Evolutionary conservation across 495 filamentous ascomycete species (phyloP), one percentile per base, ranked within the genome.

Genomic region (Friedmanniomyces endolithicus): DNA sequence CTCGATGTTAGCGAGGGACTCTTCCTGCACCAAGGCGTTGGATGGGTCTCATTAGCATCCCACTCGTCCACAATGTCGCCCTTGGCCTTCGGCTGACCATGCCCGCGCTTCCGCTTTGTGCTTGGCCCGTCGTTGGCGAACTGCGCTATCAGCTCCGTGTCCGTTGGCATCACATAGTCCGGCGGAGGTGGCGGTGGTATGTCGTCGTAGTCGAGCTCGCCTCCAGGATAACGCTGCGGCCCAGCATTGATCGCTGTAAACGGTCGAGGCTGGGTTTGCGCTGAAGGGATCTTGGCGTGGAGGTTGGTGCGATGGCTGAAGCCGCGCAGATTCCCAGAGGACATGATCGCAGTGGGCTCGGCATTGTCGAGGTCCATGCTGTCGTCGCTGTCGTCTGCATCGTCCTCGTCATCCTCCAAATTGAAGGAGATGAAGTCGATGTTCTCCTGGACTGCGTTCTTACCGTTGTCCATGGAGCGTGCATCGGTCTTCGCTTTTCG

Each of bases 381-480:
- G 34, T 34, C 19, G 16, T 50, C 47, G 19, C 37, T 37, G 33
- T 20, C 22, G 17, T 19, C 35, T 40, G 3, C 34, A 51, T 27
- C 17, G 17, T 31, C 20, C 16, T 16, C 14, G 23, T 80, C 79
- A 52, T 79, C 77, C 20, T 76, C 77, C 23, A 82, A 71, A 58
- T 82, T 82, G 43, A 87, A 82, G 0, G 88, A 88, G 50, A 95
- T 94, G 64, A 92, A 94, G 59, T 95, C 89, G 48, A 82, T 79
- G 43, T 82, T 82, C 0, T 77, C 72, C 12, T 74, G 71, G 19
- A 82, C 78, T 8, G 78, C 70, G 39, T 82, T 78, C 16, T 68
- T 71, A 12, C 72, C 60, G 17, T 72, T 50, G 31, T 62, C 59
- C 66, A 76, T 65, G 50, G 63, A 45, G 54, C 59, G 52, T 22